These are phyloP conservation scores for Byssoonygena ceratinophila DNA, from an alignment of 2,329 filamentous ascomycete genomes.

Conservation along the genomic window DNA sequence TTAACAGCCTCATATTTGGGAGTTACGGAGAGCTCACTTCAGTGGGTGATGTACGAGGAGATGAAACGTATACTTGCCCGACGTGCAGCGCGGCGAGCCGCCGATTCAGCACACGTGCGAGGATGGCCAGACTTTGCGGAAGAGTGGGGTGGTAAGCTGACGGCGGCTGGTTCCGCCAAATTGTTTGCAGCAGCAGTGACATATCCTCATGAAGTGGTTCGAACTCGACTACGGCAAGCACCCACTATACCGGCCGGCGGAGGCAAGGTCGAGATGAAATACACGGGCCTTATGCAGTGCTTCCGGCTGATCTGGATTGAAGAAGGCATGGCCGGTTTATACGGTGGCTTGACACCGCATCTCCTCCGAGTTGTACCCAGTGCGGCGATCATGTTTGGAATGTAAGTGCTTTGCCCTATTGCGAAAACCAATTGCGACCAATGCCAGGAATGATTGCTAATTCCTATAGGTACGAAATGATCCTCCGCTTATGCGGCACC, in stretches of 20 bases:
- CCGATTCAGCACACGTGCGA: constrained; percentile 50
- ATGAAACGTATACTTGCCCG: constrained; percentile 65
- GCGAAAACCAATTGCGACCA: background rate
- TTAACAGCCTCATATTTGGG: constrained; percentile 86
- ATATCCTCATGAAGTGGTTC: constrained; percentile 82
- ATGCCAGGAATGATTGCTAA: background rate
- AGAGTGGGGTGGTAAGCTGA: constrained; percentile 62
- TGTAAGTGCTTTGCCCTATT: constrained; percentile 14
- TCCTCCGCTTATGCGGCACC: constrained; percentile 15
- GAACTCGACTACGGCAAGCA: constrained; percentile 74
- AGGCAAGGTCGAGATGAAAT: constrained; percentile 57
- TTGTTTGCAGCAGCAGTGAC: constrained; percentile 72
- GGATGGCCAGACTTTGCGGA: constrained; percentile 44
- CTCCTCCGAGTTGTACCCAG: constrained; percentile 83
- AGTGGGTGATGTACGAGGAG: constrained; percentile 92
- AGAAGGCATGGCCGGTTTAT: constrained; percentile 74
- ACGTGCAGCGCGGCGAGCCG: constrained; percentile 49
- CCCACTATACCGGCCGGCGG: constrained; percentile 65
- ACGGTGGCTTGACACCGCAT: constrained; percentile 84
- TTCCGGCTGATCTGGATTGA: constrained; percentile 80
- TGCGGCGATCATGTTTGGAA: constrained; percentile 87
- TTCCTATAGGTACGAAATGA: constrained; percentile 14
- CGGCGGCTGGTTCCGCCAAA: constrained; percentile 65
- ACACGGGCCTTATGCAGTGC: constrained; percentile 78
- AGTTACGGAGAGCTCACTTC: constrained; percentile 77